phyloP scores from a whole-genome alignment of 805 yeast genomes.

The Yamadazyma endophytica region DNA sequence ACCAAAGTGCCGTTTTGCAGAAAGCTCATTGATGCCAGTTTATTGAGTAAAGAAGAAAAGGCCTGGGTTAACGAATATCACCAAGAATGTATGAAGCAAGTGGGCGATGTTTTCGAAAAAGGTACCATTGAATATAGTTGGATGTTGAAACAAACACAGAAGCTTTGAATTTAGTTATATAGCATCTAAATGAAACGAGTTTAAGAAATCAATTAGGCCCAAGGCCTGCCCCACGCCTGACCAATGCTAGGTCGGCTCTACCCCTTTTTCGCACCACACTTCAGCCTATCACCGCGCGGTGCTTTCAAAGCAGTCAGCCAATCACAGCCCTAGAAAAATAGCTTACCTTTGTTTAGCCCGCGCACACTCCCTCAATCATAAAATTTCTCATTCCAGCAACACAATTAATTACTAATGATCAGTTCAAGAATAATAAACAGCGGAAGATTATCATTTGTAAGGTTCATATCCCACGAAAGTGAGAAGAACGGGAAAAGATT shows the following conservation, averaged over 20 bases:
- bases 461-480: conserved; percentile 7
- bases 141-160: conserved; percentile 46
- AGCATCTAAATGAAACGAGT: not conserved
- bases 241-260: too few species aligned
- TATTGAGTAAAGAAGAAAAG: conserved; percentile 61
- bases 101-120: conserved; percentile 37
- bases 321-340: conserved; percentile 8
- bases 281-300: not conserved
- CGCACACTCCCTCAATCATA: not conserved
- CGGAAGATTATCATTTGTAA: conserved; percentile 2
- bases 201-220: not conserved
- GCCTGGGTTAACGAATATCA: conserved; percentile 70
- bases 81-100: conserved; percentile 46
- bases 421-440: conserved; percentile 5
- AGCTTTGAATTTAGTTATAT: not conserved
- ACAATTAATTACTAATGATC: conserved; percentile 3
- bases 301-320: conserved; percentile 6
- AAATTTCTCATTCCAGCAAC: not conserved
- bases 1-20: conserved; percentile 81
- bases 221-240: not conserved
- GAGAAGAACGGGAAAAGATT: conserved; percentile 24
- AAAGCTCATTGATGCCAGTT: conserved; percentile 57
- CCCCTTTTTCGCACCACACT: too few species aligned
- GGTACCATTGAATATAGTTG: conserved; percentile 39
- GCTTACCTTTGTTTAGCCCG: too few species aligned